Evolutionary conservation across 352 stramenopile genomes (phyloP).

Genomic region (Globisporangium heterothallicum): DNA sequence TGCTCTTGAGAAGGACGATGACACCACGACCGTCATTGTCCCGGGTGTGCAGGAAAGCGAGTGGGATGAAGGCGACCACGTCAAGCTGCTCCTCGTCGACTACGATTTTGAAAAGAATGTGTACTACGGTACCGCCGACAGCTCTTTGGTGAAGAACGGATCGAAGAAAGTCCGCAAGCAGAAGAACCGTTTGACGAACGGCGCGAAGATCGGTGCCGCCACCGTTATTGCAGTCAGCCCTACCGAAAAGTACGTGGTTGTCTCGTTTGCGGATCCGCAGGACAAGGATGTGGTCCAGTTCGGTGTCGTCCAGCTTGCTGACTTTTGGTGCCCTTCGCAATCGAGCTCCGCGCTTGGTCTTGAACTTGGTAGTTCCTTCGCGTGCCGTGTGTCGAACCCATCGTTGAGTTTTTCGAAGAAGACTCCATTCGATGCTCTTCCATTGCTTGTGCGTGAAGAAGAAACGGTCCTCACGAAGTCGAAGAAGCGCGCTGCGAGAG

Average conservation of each 20-base stretch:
- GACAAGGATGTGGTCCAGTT: slow-evolving; percentile 25
- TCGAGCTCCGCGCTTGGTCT: slow-evolving; percentile 47
- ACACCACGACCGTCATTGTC: slow-evolving; percentile 67
- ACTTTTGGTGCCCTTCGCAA: slow-evolving; percentile 75
- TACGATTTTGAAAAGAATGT: slow-evolving; percentile 86
- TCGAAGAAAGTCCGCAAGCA: slow-evolving; percentile 72
- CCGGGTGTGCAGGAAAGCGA: slow-evolving; percentile 26
- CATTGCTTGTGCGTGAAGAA: slow-evolving; percentile 55
- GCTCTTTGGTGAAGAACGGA: slow-evolving; percentile 45
- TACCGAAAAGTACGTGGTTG: slow-evolving; percentile 59
- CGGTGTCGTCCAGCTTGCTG: slow-evolving; percentile 61
- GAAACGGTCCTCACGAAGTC: slow-evolving; percentile 35
- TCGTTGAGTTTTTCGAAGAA: slow-evolving; percentile 34
- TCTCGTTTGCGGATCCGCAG: slow-evolving; percentile 48
- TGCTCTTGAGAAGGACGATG: slow-evolving; percentile 57
- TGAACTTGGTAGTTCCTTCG: slow-evolving; percentile 34
- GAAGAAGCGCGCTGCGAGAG: slow-evolving; percentile 18
- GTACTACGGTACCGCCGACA: slow-evolving; percentile 53
- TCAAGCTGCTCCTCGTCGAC: slow-evolving; percentile 78
- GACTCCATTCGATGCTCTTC: slow-evolving; percentile 73
- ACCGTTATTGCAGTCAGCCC: slow-evolving; percentile 48
- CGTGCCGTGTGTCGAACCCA: slow-evolving; percentile 40
- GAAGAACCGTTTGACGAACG: slow-evolving; percentile 37
- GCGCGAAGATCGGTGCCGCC: slow-evolving; percentile 35
- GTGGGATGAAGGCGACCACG: slow-evolving; percentile 53